Conservation (phyloP, 2,329 filamentous ascomycete species). For the Magnaporthiopsis rhizophila region DNA sequence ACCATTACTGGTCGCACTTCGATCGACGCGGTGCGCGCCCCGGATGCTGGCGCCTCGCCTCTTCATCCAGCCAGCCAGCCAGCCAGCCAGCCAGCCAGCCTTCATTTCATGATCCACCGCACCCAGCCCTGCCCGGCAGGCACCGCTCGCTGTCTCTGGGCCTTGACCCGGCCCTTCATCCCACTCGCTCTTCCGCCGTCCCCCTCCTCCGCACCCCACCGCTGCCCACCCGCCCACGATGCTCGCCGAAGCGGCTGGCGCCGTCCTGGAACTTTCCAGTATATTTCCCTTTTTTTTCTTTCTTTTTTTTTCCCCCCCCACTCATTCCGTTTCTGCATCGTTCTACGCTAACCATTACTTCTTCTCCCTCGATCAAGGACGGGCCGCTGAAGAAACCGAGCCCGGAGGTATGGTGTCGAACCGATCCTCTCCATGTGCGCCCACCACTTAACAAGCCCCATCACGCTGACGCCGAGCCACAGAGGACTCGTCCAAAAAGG, state of each 20-base stretch:
- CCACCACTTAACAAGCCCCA: constrained; percentile 4
- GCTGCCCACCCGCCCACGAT: constrained; percentile 4
- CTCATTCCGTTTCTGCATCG: constrained; percentile 10
- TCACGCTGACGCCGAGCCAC: constrained; percentile 36
- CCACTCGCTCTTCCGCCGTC: not conserved
- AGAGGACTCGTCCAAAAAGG: constrained; percentile 83
- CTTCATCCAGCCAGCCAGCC: too few relatives aligned
- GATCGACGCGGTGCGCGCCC: too few relatives aligned
- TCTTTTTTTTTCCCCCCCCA: not conserved
- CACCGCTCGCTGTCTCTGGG: not conserved
- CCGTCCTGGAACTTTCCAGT: constrained; percentile 31
- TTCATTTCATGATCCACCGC: not conserved
- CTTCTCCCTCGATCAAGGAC: constrained; percentile 22
- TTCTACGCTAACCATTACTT: not conserved
- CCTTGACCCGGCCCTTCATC: not conserved
- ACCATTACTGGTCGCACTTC: too few relatives aligned
- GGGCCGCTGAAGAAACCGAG: constrained; percentile 38
- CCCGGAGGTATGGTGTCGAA: constrained; percentile 31
- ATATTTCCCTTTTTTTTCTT: constrained; percentile 9
- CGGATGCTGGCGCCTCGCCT: too few relatives aligned
- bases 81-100: not conserved
- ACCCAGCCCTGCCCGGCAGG: not conserved
- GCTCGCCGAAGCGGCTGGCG: constrained; percentile 22
- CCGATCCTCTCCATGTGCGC: not conserved
- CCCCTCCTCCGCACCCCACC: constrained; percentile 1